Percentiles rank a stretch among this genome's conserved stretches.
Conservation (phyloP, 176 grass and related monocot genomes). For the Triticum urartu region DNA sequence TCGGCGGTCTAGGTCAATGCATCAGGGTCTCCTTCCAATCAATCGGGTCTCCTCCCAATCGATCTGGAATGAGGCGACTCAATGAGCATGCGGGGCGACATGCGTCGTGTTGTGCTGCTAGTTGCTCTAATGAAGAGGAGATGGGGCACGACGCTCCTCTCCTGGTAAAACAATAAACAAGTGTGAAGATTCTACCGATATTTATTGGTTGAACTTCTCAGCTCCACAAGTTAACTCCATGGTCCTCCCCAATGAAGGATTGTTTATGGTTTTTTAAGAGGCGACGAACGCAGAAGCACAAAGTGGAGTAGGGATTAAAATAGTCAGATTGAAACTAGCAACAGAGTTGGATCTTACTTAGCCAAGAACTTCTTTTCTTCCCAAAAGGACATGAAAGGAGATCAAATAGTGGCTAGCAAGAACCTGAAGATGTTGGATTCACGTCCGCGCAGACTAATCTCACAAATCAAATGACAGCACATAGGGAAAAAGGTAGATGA, state of each 20-base stretch:
- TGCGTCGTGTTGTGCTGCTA: no score
- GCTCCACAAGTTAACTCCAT: slow-evolving; percentile 44
- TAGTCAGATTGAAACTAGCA: slow-evolving; percentile 15
- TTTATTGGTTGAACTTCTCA: slow-evolving; percentile 40
- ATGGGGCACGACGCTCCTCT: not conserved
- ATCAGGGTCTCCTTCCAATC: no score
- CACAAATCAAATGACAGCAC: not conserved
- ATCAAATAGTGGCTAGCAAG: not conserved
- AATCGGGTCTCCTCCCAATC: no score
- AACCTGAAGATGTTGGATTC: slow-evolving; percentile 30
- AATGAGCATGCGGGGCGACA: no score
- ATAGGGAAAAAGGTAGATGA: not conserved
- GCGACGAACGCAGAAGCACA: slow-evolving; percentile 41
- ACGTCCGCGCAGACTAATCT: slow-evolving; percentile 7
- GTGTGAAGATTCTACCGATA: slow-evolving; percentile 31
- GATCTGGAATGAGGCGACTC: no score
- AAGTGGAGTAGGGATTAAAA: slow-evolving; percentile 6
- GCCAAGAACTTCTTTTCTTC: slow-evolving; percentile 22
- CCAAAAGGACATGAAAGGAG: slow-evolving; percentile 3
- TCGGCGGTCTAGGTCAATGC: no score
- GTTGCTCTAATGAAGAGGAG: no score
- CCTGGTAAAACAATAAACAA: slow-evolving; percentile 23
- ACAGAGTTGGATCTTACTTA: slow-evolving; percentile 38
- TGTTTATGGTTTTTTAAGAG: slow-evolving; percentile 14
- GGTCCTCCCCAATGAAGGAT: slow-evolving; percentile 1